Evolutionary conservation across 441 rosid genomes (phyloP), one percentile per base, ranked within the genome.

Genomic region (Erodium moschatum): DNA sequence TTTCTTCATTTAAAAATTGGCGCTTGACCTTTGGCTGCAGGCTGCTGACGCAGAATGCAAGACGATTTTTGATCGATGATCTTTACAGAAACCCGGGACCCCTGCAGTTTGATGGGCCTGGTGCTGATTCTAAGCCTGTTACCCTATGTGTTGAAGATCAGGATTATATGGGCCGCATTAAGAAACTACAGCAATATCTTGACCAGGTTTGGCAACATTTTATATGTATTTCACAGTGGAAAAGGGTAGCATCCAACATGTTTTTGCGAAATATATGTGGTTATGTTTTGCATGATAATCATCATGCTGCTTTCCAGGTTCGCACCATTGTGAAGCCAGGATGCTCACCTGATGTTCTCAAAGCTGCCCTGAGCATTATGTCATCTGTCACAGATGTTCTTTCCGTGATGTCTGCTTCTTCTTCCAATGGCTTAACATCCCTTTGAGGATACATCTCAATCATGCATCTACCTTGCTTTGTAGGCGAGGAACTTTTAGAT

Each of bases 111-210:
- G 97, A 91, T 67, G 99, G 97, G 69, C 97, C 96, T 9, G 99
- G 99, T 73, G 89, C 97, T 50, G 99, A 94, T 78, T 84, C 97
- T 40, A 91, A 85, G 83, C 87, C 96, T 61, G 79, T 91, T 56
- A 83, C 84, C 54, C 85, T 91, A 2, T 87, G 96, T 54, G 97
- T 94, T 70, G 99, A 94, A 84, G 99, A 94, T 78, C 96, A 87
- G 84, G 99, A 94, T 83, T 94, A 94, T 89, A 91, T 94, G 97
- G 97, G 99, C 9, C 85, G 97, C 68, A 94, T 91, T 72, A 91
- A 91, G 88, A 76, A 85, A 76, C 84, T 94, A 70, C 97, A 90
- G 78, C 94, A 83, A 73, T 88, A 91, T 79, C 88, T 94, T 38
- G 97, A 91, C 69, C 83, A 90, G 99, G 98, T 94, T 56, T 75